Evolutionary conservation across 164 flowering plant genomes (phyloP).

Genomic region (Liriodendron chinense): DNA sequence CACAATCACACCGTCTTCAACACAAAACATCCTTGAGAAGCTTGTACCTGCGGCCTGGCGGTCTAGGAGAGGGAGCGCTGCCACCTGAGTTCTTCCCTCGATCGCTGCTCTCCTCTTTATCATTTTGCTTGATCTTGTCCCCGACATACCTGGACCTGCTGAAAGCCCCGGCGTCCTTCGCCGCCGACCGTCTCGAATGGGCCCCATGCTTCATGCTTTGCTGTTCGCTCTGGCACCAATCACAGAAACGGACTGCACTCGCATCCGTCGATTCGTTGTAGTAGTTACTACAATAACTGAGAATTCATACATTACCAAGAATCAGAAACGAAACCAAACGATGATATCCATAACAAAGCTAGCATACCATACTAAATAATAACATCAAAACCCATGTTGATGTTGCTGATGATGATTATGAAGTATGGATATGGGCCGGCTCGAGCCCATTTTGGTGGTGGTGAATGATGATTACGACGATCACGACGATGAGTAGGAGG

Average conservation of each 20-base stretch:
- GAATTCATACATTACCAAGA: background rate
- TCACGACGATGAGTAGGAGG: conserved; percentile 9
- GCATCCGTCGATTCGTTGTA: conserved; percentile 44
- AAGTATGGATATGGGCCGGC: background rate
- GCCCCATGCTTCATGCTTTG: conserved; percentile 29
- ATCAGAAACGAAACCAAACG: background rate
- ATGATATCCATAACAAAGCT: background rate
- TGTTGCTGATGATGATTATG: background rate
- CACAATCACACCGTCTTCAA: conserved; percentile 19
- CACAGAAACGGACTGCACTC: conserved; percentile 38
- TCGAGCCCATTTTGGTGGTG: too few relatives aligned
- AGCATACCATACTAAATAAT: background rate
- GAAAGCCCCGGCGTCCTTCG: conserved; percentile 11
- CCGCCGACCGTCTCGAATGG: conserved; percentile 28
- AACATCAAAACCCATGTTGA: background rate
- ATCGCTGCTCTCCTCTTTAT: conserved; percentile 28
- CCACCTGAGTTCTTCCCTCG: conserved; percentile 44
- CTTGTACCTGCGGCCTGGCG: conserved; percentile 80
- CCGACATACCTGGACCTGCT: conserved; percentile 43
- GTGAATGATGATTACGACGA: background rate
- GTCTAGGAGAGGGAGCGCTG: conserved; percentile 66
- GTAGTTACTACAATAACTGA: conserved; percentile 92
- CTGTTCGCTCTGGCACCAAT: conserved; percentile 87
- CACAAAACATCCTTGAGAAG: conserved; percentile 99
- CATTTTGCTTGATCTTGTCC: conserved; percentile 47